Base-by-base conservation (phyloP, 305 asterid species). In the Plantago rigida region DNA sequence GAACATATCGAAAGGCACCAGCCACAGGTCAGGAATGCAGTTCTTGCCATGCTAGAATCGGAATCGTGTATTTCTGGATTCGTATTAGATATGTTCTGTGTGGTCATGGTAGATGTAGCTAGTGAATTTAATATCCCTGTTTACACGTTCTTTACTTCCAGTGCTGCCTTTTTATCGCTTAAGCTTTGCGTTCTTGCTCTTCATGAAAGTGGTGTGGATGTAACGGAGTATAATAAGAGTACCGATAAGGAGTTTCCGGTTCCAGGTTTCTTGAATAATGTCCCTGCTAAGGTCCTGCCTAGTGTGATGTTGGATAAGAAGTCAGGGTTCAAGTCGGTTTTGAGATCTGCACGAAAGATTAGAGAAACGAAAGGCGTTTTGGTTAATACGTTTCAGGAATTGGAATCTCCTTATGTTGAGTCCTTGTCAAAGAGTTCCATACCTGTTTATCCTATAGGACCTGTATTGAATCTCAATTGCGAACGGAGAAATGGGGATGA, bases 371-470 rank as follows among this genome's bases (percentile, higher is more conserved):
- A 62, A 57, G 86, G 81, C 1, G 57, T 77, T 12, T 47, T 80
- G 0, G 17, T 81, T 1, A 81, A 81, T 62, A 78, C 78, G 1
- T 75, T 78, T 45, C 42, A 42, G 5, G 83, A 75, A 29, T 67
- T 80, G 3, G 83, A 80, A 56, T 26, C 64, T 0, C 50, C 17
- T 7, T 66, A 60, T 1, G 54, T 75, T 29, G 49, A 70, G 52
- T 47, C 77, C n/a, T 65, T 77, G 59, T 53, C 64, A 5, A 13
- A 17, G 12, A 66, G 17, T 2, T 24, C 13, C 22, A 15, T 69
- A 56, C 83, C 83, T 3, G 64, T 80, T 2, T 80, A 72, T 50
- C 73, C 78, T 1, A 46, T 80, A n/a, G 86, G 86, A 8, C 86
- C 86, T 7, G 34, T 80, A 1, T 12, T 80, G 10, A 69, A 63